phyloP scores from a whole-genome alignment of 2,329 filamentous ascomycete species.

The Cadophora sp. region DNA sequence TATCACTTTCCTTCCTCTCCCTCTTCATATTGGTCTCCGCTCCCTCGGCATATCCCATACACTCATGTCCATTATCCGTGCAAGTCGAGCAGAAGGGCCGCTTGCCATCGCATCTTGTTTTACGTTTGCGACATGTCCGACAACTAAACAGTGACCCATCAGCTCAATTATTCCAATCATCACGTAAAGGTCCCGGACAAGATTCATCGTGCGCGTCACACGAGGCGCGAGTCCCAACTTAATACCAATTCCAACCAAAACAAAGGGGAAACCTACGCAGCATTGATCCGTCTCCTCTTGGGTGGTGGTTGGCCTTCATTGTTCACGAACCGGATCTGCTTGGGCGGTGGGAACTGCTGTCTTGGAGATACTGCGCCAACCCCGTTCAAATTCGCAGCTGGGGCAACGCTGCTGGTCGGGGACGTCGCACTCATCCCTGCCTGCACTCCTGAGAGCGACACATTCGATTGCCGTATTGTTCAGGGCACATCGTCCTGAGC shows the following conservation, averaged over 20 bases:
- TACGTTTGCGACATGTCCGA: constrained; percentile 76
- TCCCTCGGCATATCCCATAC: constrained; percentile 66
- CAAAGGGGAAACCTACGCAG: constrained; percentile 65
- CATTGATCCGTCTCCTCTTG: constrained; percentile 79
- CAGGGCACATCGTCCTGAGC: not conserved
- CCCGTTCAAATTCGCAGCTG: constrained; percentile 3
- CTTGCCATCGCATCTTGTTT: constrained; percentile 78
- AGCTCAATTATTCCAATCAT: not conserved
- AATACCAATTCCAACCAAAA: constrained; percentile 22
- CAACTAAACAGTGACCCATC: constrained; percentile 54
- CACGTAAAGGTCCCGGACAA: not conserved
- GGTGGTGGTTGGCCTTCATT: constrained; percentile 82
- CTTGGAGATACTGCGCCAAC: constrained; percentile 15
- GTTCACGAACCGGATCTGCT: constrained; percentile 80
- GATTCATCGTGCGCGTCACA: constrained; percentile 18
- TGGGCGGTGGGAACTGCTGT: constrained; percentile 48
- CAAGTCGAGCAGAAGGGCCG: constrained; percentile 76
- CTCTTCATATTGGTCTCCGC: constrained; percentile 29
- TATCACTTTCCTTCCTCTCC: constrained; percentile 44
- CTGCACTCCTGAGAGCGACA: constrained; percentile 10
- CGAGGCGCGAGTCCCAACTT: constrained; percentile 25
- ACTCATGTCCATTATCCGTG: constrained; percentile 72
- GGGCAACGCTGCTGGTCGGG: constrained; percentile 22
- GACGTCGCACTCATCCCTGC: constrained; percentile 33
- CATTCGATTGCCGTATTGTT: constrained; percentile 14